Conservation (phyloP, 306 rosid genomes). For the Quercus dentata region DNA sequence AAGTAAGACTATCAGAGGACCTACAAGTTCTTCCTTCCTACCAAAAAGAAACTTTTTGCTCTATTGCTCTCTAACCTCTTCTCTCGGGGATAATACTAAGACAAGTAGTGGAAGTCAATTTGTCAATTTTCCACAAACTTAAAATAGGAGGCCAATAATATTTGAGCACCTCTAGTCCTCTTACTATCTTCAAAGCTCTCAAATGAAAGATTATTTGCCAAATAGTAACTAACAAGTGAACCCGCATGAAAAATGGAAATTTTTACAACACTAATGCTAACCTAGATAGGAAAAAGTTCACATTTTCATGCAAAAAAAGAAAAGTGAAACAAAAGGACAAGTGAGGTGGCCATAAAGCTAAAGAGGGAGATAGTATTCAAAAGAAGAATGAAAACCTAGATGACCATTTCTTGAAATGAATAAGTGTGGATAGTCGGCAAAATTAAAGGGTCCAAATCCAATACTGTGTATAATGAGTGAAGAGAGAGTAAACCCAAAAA, state of each 20-base stretch:
- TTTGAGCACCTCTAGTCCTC: neutral
- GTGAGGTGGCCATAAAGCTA: slow-evolving; percentile 13
- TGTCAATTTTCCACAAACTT: neutral
- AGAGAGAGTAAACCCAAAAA: slow-evolving; percentile 21
- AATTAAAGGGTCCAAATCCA: slow-evolving; percentile 31
- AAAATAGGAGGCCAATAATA: slow-evolving; percentile 9
- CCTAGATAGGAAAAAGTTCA: slow-evolving; percentile 9
- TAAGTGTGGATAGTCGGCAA: neutral
- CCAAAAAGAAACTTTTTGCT: slow-evolving; percentile 3
- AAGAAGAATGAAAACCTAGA: slow-evolving; percentile 20
- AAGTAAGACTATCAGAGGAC: slow-evolving; percentile 10
- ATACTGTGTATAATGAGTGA: slow-evolving; percentile 16
- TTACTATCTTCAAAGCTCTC: neutral
- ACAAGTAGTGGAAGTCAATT: slow-evolving; percentile 13
- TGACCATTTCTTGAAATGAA: slow-evolving; percentile 22
- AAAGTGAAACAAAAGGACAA: slow-evolving; percentile 11
- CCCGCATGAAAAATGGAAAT: slow-evolving; percentile 7
- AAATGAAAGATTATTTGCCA: neutral
- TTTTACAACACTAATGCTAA: slow-evolving; percentile 2
- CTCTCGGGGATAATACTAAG: slow-evolving; percentile 8
- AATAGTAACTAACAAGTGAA: slow-evolving; percentile 6
- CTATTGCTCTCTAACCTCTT: neutral
- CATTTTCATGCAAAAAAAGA: slow-evolving; percentile 9
- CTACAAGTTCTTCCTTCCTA: slow-evolving; percentile 6
- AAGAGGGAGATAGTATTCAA: neutral